phyloP scores from a whole-genome alignment of 2,329 filamentous ascomycete genomes.

The Eurotiales sp. region DNA sequence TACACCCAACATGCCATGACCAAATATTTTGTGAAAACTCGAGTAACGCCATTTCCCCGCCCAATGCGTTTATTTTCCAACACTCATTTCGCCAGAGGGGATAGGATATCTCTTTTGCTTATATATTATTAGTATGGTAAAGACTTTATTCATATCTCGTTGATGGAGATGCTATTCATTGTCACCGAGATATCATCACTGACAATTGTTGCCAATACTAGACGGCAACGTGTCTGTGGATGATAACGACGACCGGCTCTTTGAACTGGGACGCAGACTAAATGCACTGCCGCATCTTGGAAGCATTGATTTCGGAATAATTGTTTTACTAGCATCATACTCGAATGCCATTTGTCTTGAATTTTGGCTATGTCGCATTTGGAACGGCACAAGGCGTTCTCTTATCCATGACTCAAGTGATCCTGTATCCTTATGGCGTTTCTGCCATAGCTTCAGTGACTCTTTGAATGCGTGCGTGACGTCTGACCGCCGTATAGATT shows the following conservation, averaged over 20 bases:
- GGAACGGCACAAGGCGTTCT: conserved; percentile 37
- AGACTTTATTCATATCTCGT: neutral
- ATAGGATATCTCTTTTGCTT: no score
- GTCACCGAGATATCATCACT: no score
- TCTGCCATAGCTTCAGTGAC: conserved; percentile 36
- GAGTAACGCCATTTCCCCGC: no score
- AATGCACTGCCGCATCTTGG: neutral
- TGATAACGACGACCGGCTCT: neutral
- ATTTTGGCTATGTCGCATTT: conserved; percentile 27
- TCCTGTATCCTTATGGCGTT: conserved; percentile 36
- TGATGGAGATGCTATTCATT: no score
- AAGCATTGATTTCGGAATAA: conserved; percentile 25
- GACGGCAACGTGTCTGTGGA: neutral
- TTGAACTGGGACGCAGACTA: neutral
- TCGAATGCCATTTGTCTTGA: conserved; percentile 31
- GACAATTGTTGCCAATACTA: neutral
- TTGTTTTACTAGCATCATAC: conserved; percentile 33
- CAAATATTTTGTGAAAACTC: no score
- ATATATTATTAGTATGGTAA: no score
- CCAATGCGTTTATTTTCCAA: no score
- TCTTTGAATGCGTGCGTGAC: conserved; percentile 39
- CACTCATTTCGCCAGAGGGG: no score
- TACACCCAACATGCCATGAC: no score
- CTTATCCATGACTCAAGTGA: conserved; percentile 33
- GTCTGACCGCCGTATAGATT: conserved; percentile 33